A percentile compares a stretch with the other conserved stretches of the same genome.
These are phyloP conservation scores for Arthrobotrys pseudoclavata DNA, from an alignment of 2,329 filamentous ascomycete species.

Conservation along the genomic window DNA sequence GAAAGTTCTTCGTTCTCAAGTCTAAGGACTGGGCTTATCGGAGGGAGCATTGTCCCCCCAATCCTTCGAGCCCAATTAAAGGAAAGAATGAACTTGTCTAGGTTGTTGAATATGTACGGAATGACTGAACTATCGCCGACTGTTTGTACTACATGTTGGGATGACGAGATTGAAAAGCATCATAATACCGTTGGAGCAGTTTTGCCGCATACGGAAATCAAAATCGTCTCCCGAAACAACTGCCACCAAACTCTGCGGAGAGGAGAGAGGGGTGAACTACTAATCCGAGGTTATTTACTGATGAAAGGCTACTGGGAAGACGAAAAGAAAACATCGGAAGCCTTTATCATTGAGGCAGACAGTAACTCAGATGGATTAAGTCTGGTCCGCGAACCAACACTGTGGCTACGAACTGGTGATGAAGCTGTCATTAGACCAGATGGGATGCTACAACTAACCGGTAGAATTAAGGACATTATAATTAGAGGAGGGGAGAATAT, in stretches of 20 bases:
- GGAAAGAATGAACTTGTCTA: constrained; percentile 77
- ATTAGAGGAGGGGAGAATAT: constrained; percentile 91
- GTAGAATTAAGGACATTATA: constrained; percentile 90
- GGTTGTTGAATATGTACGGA: constrained; percentile 81
- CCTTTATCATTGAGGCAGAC: constrained; percentile 72
- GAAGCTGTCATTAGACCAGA: constrained; percentile 86
- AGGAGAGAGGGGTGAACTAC: constrained; percentile 82
- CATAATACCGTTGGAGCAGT: constrained; percentile 80
- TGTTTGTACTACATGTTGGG: constrained; percentile 79
- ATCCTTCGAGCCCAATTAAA: constrained; percentile 83
- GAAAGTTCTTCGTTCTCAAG: constrained; percentile 72
- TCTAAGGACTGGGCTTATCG: constrained; percentile 89
- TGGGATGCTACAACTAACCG: constrained; percentile 79
- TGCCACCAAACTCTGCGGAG: constrained; percentile 73
- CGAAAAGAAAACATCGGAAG: constrained; percentile 76
- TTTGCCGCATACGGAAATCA: constrained; percentile 81
- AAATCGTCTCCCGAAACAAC: constrained; percentile 81
- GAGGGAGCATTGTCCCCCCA: constrained; percentile 84
- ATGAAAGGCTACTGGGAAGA: constrained; percentile 88
- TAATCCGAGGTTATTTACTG: constrained; percentile 81
- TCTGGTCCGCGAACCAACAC: background rate
- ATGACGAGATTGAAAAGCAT: constrained; percentile 76
- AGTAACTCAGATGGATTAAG: constrained; percentile 72
- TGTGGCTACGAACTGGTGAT: constrained; percentile 78
- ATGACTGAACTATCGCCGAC: constrained; percentile 90